Percentiles rank a stretch among this genome's conserved stretches.
Conservation (phyloP, 495 filamentous ascomycete genomes). For the Aspergillus nidulans region DNA sequence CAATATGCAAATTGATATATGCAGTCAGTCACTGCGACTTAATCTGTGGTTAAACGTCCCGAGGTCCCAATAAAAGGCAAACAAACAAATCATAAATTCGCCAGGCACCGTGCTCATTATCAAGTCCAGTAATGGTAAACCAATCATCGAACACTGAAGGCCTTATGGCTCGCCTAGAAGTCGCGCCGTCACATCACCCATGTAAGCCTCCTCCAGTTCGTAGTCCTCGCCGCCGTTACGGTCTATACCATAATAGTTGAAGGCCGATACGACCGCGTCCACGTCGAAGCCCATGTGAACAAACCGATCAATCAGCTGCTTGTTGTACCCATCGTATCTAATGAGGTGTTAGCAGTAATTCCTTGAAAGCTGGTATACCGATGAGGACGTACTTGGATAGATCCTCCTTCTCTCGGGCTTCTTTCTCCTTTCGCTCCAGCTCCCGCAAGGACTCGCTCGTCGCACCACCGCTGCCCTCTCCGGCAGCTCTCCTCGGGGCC, state of each 20-base stretch:
- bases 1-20: background rate
- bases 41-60: conserved; percentile 3
- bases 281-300: conserved; percentile 91
- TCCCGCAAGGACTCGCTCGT: conserved; percentile 46
- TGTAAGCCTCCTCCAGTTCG: conserved; percentile 77
- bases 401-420: conserved; percentile 37
- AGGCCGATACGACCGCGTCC: conserved; percentile 79
- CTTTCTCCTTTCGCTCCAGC: conserved; percentile 43
- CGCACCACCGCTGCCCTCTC: conserved; percentile 46
- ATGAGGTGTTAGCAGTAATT: conserved; percentile 7
- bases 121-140: conserved; percentile 3
- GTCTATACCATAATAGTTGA: conserved; percentile 78
- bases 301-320: conserved; percentile 82
- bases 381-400: conserved; percentile 37
- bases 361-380: background rate
- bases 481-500: conserved; percentile 57
- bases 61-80: conserved; percentile 2
- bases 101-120: conserved; percentile 23
- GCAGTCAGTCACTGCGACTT: background rate
- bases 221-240: conserved; percentile 72
- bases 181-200: conserved; percentile 83
- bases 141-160: background rate
- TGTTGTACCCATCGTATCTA: conserved; percentile 88
- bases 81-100: conserved; percentile 11
- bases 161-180: conserved; percentile 69